Evolutionary conservation across 805 yeast genomes (phyloP), one percentile per base, ranked within the genome.

Genomic region (Ogataea neopini): DNA sequence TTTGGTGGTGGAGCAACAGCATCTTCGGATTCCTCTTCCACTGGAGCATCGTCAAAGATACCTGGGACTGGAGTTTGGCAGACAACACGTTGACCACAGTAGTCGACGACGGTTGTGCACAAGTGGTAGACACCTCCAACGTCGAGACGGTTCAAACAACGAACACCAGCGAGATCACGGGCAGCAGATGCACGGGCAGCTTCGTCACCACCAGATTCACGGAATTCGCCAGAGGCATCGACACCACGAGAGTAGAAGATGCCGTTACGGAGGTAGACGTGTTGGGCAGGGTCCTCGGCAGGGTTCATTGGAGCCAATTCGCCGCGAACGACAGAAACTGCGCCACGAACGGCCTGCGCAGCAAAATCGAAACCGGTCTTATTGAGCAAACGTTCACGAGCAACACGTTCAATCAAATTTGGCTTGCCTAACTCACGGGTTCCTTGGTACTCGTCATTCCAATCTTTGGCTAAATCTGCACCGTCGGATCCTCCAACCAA

Each of bases 31-130:
- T 74, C 74, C 33, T 67, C 71, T 39, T 62, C 63, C 23, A 61
- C 61, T 33, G 62, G 65, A 17, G 71, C 64, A 47, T 77, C 75
- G 45, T 79, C 72, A 66, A 86, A 84, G 47, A 86, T 80, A 50
- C 98, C 98, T 13, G 99, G 99, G 37, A 92, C 96, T 10, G 97
- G 96, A 11, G 96, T 88, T 71, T 92, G 98, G 65, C 96, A 88
- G 32, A 92, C 77, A 30, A 92, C 74, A 66, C 98, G 80, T 59
- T 81, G 84, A 51, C 98, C 99, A 61, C 87, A 82, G 69, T 80
- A 92, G 67, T 92, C 98, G 47, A 92, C 88, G 49, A 90, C 76
- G n/a, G 91, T 77, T 3, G 97, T 87, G 58, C 88, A 79, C 50
- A 92, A 73, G 43, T 85, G 84, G 60, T 81, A 79, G 33, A 90